Conservation (phyloP, 2,329 filamentous ascomycete species). For the Knufia fluminis region DNA sequence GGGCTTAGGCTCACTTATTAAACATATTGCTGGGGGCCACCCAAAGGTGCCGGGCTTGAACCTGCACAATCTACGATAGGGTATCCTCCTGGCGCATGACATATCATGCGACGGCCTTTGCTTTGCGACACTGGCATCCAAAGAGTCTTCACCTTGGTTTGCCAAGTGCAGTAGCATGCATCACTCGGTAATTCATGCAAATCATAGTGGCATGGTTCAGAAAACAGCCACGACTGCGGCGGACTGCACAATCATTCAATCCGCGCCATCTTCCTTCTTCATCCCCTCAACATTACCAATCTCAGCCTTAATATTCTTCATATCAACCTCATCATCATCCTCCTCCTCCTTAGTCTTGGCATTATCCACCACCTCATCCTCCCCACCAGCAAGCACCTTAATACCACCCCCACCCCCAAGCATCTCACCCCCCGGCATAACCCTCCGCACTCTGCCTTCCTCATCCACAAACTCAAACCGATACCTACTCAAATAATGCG, state of each 20-base stretch:
- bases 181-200: too few species aligned
- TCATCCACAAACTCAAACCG: conserved; percentile 98
- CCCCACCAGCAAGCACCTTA: conserved; percentile 5
- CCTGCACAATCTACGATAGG: not conserved
- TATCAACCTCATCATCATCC: conserved; percentile 8
- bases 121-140: too few species aligned
- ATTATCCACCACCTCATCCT: not conserved
- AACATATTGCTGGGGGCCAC: too few species aligned
- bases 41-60: too few species aligned
- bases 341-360: not conserved
- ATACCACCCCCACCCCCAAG: conserved; percentile 29
- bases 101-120: too few species aligned
- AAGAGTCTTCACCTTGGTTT: too few species aligned
- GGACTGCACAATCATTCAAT: too few species aligned
- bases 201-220: too few species aligned
- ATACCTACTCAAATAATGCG: conserved; percentile 86
- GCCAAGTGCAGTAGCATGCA: too few species aligned
- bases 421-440: conserved; percentile 64
- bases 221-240: too few species aligned
- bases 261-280: conserved; percentile 3
- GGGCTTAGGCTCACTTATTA: too few species aligned
- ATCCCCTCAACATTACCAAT: conserved; percentile 8
- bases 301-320: conserved; percentile 10
- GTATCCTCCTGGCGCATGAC: not conserved
- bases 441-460: conserved; percentile 73